Evolutionary conservation across 306 rosid species (phyloP).

Genomic region (Glycine tomentella): DNA sequence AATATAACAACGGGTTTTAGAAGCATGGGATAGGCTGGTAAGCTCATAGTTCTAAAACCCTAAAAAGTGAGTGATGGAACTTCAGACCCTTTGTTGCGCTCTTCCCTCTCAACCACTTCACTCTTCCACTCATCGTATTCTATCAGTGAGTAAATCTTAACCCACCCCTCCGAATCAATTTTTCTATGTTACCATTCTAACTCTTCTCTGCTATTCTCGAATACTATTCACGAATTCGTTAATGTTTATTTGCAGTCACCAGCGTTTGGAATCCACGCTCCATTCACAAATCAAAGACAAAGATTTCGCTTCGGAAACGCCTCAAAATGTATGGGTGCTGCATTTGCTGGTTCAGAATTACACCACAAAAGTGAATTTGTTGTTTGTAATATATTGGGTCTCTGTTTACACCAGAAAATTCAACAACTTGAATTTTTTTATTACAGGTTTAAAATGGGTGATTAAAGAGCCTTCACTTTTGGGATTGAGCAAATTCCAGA

Average conservation of each 20-base stretch:
- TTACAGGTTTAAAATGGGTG: slow-evolving; percentile 56
- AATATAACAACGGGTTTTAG: too few species aligned
- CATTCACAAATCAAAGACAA: slow-evolving; percentile 32
- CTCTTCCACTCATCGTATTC: slow-evolving; percentile 26
- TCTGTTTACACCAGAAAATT: not conserved
- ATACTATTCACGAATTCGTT: not conserved
- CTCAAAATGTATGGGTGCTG: slow-evolving; percentile 45
- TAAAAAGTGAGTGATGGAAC: slow-evolving; percentile 52
- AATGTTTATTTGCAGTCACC: slow-evolving; percentile 38
- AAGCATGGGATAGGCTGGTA: too few species aligned
- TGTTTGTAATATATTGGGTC: too few species aligned
- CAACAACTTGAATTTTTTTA: not conserved
- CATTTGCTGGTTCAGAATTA: not conserved
- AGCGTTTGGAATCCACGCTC: slow-evolving; percentile 28
- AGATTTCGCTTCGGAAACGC: slow-evolving; percentile 37
- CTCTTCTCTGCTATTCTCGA: not conserved
- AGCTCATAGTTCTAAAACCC: slow-evolving; percentile 44
- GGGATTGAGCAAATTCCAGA: slow-evolving; percentile 48
- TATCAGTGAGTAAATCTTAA: slow-evolving; percentile 41
- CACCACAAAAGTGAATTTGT: not conserved
- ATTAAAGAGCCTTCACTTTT: slow-evolving; percentile 36
- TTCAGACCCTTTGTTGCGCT: slow-evolving; percentile 56
- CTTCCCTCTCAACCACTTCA: slow-evolving; percentile 50
- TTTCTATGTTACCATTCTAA: slow-evolving; percentile 5
- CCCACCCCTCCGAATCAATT: slow-evolving; percentile 9